Percentiles rank a stretch among this genome's conserved stretches.
Conservation (phyloP, 495 filamentous ascomycete species). For the Xylaria castorea region DNA sequence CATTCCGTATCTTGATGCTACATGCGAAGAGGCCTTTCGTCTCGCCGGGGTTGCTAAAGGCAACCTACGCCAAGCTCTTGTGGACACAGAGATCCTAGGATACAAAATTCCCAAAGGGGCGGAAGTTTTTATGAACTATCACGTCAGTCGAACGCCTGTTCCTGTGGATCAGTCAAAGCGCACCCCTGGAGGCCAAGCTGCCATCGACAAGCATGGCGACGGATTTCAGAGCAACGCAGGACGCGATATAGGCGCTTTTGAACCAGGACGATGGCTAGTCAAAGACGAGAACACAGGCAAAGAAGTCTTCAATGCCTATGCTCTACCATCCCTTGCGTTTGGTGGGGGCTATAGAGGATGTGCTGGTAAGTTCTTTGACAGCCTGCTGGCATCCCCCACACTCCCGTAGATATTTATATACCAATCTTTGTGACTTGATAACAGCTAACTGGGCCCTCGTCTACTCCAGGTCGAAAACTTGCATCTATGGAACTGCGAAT, state of each 20-base stretch:
- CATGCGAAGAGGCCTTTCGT: conserved; percentile 45
- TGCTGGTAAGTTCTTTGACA: conserved; percentile 28
- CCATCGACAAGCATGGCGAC: conserved; percentile 34
- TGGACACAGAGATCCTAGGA: conserved; percentile 45
- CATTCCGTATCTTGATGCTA: conserved; percentile 50
- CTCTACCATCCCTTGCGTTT: conserved; percentile 35
- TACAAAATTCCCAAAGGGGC: conserved; percentile 46
- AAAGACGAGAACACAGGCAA: conserved; percentile 36
- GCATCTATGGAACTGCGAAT: too few relatives aligned
- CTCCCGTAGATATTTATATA: too few relatives aligned
- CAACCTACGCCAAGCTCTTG: conserved; percentile 36
- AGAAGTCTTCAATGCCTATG: conserved; percentile 38
- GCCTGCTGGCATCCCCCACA: too few relatives aligned
- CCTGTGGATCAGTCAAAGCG: conserved; percentile 36
- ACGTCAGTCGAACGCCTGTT: conserved; percentile 28
- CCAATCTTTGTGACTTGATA: too few relatives aligned
- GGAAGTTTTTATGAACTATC: conserved; percentile 34
- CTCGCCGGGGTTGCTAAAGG: conserved; percentile 31
- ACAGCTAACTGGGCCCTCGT: too few relatives aligned
- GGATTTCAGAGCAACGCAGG: conserved; percentile 30
- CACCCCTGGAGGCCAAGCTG: conserved; percentile 32
- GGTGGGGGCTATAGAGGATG: conserved; percentile 37
- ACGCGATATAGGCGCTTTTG: conserved; percentile 39
- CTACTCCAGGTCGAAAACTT: too few relatives aligned
- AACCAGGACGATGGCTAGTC: conserved; percentile 43